These are phyloP conservation scores for Sarocladiaceae sp. DNA, from an alignment of 2,329 filamentous ascomycete species.

Conservation along the genomic window DNA sequence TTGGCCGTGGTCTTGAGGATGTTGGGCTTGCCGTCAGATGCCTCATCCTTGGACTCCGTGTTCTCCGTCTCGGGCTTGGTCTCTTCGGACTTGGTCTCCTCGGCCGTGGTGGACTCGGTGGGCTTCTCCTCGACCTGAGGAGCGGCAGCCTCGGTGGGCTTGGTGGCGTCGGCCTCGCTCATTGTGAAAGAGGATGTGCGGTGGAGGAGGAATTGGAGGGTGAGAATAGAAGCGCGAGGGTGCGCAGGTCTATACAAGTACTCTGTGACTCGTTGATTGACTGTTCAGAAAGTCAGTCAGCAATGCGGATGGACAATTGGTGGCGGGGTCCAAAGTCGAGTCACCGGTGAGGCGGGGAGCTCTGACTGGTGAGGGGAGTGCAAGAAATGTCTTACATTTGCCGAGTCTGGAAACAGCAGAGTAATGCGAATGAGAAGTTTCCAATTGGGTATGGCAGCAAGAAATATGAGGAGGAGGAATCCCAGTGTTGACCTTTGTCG, in stretches of 20 bases:
- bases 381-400: conserved; percentile 1
- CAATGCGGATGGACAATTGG: not conserved
- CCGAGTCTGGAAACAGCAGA: not conserved
- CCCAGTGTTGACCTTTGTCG: too few relatives aligned
- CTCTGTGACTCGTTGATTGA: not conserved
- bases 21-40: conserved; percentile 20
- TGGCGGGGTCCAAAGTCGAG: conserved; percentile 11
- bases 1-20: conserved; percentile 40
- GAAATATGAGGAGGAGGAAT: too few relatives aligned
- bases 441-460: too few relatives aligned
- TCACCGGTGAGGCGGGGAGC: conserved; percentile 9
- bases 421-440: not conserved
- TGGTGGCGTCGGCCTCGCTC: conserved; percentile 34
- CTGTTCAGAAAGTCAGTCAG: not conserved
- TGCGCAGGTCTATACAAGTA: not conserved
- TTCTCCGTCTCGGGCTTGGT: conserved; percentile 20
- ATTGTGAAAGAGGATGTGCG: conserved; percentile 23
- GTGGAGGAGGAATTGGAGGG: not conserved
- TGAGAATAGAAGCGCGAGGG: not conserved
- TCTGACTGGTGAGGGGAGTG: not conserved
- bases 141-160: conserved; percentile 30
- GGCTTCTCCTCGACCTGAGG: conserved; percentile 19
- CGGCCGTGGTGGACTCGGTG: conserved; percentile 14
- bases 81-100: conserved; percentile 21
- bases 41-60: conserved; percentile 16